A percentile compares a stretch with the other conserved stretches of the same genome.
These are phyloP conservation scores for Glycyrrhiza uralensis DNA, from an alignment of 306 rosid genomes.

Conservation along the genomic window DNA sequence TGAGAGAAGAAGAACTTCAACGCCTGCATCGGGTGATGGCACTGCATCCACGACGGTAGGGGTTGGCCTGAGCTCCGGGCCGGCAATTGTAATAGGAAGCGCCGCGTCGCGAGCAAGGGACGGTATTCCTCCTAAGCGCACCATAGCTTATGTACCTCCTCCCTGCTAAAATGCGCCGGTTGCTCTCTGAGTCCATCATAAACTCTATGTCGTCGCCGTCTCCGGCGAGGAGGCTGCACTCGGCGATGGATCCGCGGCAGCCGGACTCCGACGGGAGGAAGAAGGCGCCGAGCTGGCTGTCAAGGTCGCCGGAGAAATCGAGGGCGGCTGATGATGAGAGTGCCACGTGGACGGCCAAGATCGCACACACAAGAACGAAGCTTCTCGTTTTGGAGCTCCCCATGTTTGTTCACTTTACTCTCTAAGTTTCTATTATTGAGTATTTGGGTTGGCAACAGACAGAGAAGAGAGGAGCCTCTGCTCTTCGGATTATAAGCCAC, in stretches of 20 bases:
- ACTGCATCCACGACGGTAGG: slow-evolving; percentile 84
- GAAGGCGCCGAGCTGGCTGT: slow-evolving; percentile 40
- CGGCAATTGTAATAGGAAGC: slow-evolving; percentile 96
- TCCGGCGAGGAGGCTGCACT: slow-evolving; percentile 47
- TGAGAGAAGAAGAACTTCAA: slow-evolving; percentile 21
- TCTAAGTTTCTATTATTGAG: no score
- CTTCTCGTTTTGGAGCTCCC: slow-evolving; percentile 18
- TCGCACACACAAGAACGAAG: slow-evolving; percentile 37
- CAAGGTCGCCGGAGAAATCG: slow-evolving; percentile 32
- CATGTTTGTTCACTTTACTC: slow-evolving; percentile 34
- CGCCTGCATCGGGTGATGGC: slow-evolving; percentile 82
- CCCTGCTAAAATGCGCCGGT: slow-evolving; percentile 76
- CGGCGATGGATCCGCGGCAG: slow-evolving; percentile 64
- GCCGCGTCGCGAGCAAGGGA: slow-evolving; percentile 90
- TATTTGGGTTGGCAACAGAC: slow-evolving; percentile 2
- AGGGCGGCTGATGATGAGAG: slow-evolving; percentile 45
- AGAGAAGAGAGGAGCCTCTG: not conserved
- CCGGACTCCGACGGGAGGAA: slow-evolving; percentile 33
- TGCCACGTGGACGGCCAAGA: slow-evolving; percentile 50
- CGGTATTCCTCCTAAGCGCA: slow-evolving; percentile 87
- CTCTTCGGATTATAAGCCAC: slow-evolving; percentile 32
- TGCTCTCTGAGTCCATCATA: slow-evolving; percentile 79
- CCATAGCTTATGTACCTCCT: slow-evolving; percentile 82
- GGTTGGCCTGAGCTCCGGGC: slow-evolving; percentile 88
- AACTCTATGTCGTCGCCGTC: slow-evolving; percentile 59